Percentiles rank a stretch among this genome's conserved stretches.
Conservation (phyloP, 305 asterid species). For the Striga hermonthica region DNA sequence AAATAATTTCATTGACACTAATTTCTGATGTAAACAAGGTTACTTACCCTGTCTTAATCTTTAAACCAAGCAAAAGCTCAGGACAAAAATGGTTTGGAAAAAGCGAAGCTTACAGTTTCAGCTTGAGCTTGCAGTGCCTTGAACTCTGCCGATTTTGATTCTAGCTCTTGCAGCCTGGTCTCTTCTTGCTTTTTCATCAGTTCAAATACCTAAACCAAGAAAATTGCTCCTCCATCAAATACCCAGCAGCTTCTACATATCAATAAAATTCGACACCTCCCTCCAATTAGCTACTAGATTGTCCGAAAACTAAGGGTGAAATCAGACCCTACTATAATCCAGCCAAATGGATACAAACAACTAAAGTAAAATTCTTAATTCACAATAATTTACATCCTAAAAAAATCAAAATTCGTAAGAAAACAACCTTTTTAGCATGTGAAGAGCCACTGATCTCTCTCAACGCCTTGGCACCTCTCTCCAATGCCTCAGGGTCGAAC, state of each 20-base stretch:
- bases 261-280: not conserved
- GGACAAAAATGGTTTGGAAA: slow-evolving; percentile 7
- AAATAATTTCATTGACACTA: not conserved
- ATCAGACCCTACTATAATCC: not conserved
- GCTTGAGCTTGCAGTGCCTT: slow-evolving; percentile 82
- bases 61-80: slow-evolving; percentile 3
- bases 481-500: slow-evolving; percentile 90
- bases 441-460: slow-evolving; percentile 49
- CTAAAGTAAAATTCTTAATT: not conserved
- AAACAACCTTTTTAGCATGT: slow-evolving; percentile 58
- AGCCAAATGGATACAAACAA: not conserved
- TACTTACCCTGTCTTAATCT: slow-evolving; percentile 16
- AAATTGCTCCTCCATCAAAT: slow-evolving; percentile 19
- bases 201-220: slow-evolving; percentile 57
- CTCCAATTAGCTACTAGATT: not conserved
- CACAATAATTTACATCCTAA: slow-evolving; percentile 2
- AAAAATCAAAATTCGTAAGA: not conserved
- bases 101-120: slow-evolving; percentile 64
- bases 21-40: not conserved
- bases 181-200: slow-evolving; percentile 80
- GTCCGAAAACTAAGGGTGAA: not conserved
- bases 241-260: not conserved
- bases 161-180: slow-evolving; percentile 65
- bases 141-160: slow-evolving; percentile 64
- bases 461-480: slow-evolving; percentile 74